These are phyloP conservation scores for Hypsizygus ulmarius DNA, from an alignment of 1,284 basidiomycete genomes.

Conservation along the genomic window DNA sequence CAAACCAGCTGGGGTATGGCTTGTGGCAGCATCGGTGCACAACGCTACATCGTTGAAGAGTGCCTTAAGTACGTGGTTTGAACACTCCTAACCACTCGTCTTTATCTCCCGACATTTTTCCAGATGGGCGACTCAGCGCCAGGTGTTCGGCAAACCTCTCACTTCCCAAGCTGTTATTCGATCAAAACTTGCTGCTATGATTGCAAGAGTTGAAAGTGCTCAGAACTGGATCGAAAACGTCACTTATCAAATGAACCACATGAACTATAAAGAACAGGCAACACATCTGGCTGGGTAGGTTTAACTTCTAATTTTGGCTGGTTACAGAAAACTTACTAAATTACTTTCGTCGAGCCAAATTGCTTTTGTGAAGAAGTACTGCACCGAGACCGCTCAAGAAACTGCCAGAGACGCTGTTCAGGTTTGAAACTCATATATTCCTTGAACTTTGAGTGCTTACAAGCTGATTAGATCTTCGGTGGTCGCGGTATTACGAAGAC, in stretches of 20 bases:
- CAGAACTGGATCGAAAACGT: constrained; percentile 80
- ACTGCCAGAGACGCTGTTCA: constrained; percentile 67
- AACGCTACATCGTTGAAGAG: constrained; percentile 60
- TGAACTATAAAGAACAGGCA: constrained; percentile 45
- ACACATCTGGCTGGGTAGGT: constrained; percentile 45
- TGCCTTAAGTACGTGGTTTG: constrained; percentile 51
- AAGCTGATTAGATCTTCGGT: constrained; percentile 51
- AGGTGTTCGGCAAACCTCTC: constrained; percentile 78
- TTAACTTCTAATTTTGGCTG: background rate
- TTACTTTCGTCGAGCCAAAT: constrained; percentile 45
- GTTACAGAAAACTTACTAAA: background rate
- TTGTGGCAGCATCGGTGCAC: constrained; percentile 47
- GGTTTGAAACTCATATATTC: constrained; percentile 15
- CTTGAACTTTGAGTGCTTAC: background rate
- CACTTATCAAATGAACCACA: constrained; percentile 80
- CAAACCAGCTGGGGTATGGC: constrained; percentile 36
- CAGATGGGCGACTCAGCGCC: constrained; percentile 64
- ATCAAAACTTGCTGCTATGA: constrained; percentile 75
- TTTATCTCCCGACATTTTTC: constrained; percentile 17
- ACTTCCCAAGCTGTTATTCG: constrained; percentile 79
- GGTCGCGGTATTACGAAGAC: constrained; percentile 64
- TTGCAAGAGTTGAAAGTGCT: constrained; percentile 68
- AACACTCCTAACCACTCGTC: background rate
- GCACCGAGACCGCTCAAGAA: constrained; percentile 52
- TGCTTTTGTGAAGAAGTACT: constrained; percentile 65